Percentiles rank a stretch among this genome's conserved stretches.
phyloP scores from a whole-genome alignment of 257 asterid species.

The Solanum paucissectum region DNA sequence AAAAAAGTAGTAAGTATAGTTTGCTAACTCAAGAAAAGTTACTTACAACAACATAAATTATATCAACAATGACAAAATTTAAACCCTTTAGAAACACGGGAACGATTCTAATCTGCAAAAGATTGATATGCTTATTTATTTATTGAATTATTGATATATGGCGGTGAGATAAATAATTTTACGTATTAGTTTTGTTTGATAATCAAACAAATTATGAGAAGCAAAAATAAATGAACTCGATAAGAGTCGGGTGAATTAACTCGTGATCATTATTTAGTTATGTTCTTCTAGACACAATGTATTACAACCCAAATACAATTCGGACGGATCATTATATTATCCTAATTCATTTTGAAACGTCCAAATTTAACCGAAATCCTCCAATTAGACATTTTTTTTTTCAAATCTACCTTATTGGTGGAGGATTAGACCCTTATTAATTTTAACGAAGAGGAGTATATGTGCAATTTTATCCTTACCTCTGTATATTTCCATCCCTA shows the following conservation, averaged over 20 bases:
- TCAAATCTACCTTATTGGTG: background rate
- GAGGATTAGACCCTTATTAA: background rate
- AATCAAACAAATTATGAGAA: background rate
- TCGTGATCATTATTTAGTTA: background rate
- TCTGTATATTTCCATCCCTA: background rate
- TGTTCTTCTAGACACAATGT: background rate
- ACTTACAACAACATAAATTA: background rate
- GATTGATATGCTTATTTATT: background rate
- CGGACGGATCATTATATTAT: background rate
- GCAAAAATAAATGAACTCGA: background rate
- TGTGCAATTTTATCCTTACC: background rate
- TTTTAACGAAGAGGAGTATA: background rate
- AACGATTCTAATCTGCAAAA: background rate
- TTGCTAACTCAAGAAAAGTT: background rate
- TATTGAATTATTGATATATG: background rate
- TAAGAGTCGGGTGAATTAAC: background rate
- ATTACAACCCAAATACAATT: background rate
- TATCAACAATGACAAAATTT: background rate
- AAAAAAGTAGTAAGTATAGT: background rate
- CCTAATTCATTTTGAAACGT: background rate
- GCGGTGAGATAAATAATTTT: background rate
- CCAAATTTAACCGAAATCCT: background rate
- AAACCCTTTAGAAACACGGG: background rate
- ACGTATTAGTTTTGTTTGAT: background rate
- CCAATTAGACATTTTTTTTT: background rate